Conservation (phyloP, 768 basidiomycete genomes). For the Holtermannia corniformis region DNA sequence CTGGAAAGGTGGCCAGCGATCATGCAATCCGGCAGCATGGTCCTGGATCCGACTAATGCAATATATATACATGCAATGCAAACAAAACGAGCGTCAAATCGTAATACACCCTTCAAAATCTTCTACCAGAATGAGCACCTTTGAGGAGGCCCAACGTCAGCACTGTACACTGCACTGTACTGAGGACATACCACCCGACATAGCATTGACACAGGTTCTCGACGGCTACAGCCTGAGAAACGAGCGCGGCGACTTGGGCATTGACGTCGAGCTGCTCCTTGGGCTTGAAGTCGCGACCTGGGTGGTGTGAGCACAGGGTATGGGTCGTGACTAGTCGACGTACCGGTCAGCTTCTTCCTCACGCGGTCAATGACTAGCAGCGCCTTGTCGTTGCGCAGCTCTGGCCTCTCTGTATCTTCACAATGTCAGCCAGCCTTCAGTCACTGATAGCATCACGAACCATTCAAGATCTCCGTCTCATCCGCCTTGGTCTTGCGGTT, state of each 20-base stretch:
- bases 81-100: neutral
- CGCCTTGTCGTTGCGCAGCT: conserved; percentile 83
- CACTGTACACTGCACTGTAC: neutral
- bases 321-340: conserved; percentile 17
- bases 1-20: too few relatives aligned
- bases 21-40: too few relatives aligned
- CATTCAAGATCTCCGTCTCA: conserved; percentile 87
- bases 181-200: conserved; percentile 66
- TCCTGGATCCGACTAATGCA: too few relatives aligned
- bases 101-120: neutral
- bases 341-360: conserved; percentile 86
- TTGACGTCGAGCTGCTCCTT: conserved; percentile 62
- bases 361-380: conserved; percentile 89
- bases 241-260: conserved; percentile 83
- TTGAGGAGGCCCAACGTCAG: neutral
- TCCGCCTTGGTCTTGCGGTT: conserved; percentile 71
- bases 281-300: conserved; percentile 89
- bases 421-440: conserved; percentile 22
- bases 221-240: conserved; percentile 81
- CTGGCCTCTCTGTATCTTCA: conserved; percentile 57
- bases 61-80: too few relatives aligned
- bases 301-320: neutral
- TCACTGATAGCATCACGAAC: conserved; percentile 44
- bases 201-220: conserved; percentile 97
- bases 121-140: conserved; percentile 47